Percentiles rank a stretch among this genome's conserved stretches.
These are phyloP conservation scores for Ophiostoma himal-ulmi DNA, from an alignment of 2,329 filamentous ascomycete genomes.

Conservation along the genomic window DNA sequence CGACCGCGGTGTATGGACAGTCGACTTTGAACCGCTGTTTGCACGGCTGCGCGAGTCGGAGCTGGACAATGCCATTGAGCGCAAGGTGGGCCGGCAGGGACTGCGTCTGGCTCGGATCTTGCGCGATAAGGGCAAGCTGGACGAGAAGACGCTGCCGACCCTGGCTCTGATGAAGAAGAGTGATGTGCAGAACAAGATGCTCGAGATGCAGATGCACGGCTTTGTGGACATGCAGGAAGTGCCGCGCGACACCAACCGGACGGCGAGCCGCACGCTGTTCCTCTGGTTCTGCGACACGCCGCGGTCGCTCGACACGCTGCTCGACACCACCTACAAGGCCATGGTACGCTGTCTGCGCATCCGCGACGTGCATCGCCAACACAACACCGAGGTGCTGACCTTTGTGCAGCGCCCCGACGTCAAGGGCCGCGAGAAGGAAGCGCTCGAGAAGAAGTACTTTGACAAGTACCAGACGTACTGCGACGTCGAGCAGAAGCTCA, in stretches of 20 bases:
- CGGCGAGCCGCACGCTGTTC: conserved; percentile 78
- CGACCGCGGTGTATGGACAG: conserved; percentile 69
- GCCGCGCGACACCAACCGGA: conserved; percentile 75
- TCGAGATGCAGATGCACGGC: conserved; percentile 77
- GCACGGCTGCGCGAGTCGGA: conserved; percentile 67
- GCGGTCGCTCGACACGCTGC: conserved; percentile 60
- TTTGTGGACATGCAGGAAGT: conserved; percentile 92
- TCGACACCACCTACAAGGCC: conserved; percentile 81
- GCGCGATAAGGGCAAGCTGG: conserved; percentile 81
- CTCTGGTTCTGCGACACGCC: conserved; percentile 86
- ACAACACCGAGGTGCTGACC: conserved; percentile 65
- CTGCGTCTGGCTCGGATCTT: conserved; percentile 82
- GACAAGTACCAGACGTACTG: conserved; percentile 54
- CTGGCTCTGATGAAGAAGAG: conserved; percentile 78
- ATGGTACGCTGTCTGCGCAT: conserved; percentile 83
- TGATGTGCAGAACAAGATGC: conserved; percentile 78
- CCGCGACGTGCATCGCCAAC: conserved; percentile 66
- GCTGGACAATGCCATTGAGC: conserved; percentile 73
- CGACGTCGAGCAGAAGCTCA: conserved; percentile 64
- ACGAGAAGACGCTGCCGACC: conserved; percentile 80
- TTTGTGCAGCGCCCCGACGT: conserved; percentile 84
- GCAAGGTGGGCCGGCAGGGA: conserved; percentile 68
- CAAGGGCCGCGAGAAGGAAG: conserved; percentile 73
- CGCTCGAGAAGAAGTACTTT: conserved; percentile 68
- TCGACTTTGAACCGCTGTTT: conserved; percentile 73